A percentile compares a stretch with the other conserved stretches of the same genome.
Evolutionary conservation across 108 stramenopile species (phyloP).

Genomic region (Schizochytrium sp.): DNA sequence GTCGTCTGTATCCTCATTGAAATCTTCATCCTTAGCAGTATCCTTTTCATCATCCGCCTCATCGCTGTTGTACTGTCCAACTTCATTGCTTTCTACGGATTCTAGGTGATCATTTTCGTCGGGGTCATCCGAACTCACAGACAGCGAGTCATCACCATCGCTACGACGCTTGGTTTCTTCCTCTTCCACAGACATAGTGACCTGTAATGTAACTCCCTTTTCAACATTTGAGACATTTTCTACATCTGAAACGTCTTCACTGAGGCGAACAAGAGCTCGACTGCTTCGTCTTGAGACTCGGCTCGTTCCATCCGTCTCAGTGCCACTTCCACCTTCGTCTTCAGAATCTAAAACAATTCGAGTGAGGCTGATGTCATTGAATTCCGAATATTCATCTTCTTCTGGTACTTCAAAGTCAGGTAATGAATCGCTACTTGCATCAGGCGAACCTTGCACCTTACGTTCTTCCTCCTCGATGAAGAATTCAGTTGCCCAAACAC

Average conservation of each 20-base stretch:
- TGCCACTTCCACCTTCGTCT: constrained; percentile 1
- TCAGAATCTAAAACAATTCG: background rate
- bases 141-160: too few species aligned
- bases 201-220: too few species aligned
- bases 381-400: background rate
- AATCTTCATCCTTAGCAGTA: background rate
- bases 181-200: too few species aligned
- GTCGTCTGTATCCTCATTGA: background rate
- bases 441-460: constrained; percentile 16
- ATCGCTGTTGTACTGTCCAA: too few species aligned
- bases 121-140: too few species aligned
- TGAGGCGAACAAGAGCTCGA: background rate
- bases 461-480: background rate
- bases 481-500: background rate
- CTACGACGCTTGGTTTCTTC: too few species aligned
- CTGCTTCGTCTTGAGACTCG: background rate
- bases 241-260: too few species aligned
- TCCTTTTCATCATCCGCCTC: background rate
- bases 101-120: too few species aligned
- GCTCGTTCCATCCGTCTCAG: background rate
- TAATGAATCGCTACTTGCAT: background rate
- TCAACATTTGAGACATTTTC: too few species aligned
- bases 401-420: constrained; percentile 36
- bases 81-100: too few species aligned
- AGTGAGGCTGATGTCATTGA: background rate